Evolutionary conservation across 2,329 filamentous ascomycete genomes (phyloP), one percentile per base, ranked within the genome.

Genomic region (Colletotrichum scovillei): DNA sequence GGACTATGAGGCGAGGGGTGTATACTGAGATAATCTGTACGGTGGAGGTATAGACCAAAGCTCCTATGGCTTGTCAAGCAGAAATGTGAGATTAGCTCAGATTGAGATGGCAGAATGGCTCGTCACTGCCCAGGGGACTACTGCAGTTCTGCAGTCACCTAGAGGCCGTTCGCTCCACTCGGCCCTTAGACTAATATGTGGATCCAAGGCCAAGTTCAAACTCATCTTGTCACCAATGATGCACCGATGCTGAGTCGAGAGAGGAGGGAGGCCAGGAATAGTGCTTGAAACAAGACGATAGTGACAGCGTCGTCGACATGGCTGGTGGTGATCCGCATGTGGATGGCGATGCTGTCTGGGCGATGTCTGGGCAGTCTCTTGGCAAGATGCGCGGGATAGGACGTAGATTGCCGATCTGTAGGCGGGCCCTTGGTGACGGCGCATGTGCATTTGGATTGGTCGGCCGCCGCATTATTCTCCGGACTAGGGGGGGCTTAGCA

Each of bases 271-370:
- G 66, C 69, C 74, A 75, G 72, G 65, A 73, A 75, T 72, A 75
- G 72, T 57, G 72, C 74, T 75, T 75, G 72, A 75, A 75, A 75
- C 74, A 72, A 67, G 53, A 66, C 67, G 74, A 69, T 69, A 75
- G 72, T 57, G 72, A 71, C 64, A 73, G 69, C 59, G 69, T 66
- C 69, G 71, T 66, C 55, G 71, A 66, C 66, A 63, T 74, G 72
- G 72, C 63, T 28, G 62, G 69, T 42, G 63, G 58, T 73, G 60
- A 73, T 73, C 70, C 70, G 67, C 67, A 73, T 65, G 60, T 73
- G 67, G 67, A 73, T 65, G 67, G 67, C 60, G 60, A 73, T 70
- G 60, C 46, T 70, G 70, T 73, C 70, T 73, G 70, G 70, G 70
- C 67, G 55, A 57, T 70, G 70, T 73, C 70, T 73, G 70, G 70